A percentile compares a stretch with the other conserved stretches of the same genome.
Evolutionary conservation across 2,329 filamentous ascomycete species (phyloP).

Genomic region (Nakataea oryzae): DNA sequence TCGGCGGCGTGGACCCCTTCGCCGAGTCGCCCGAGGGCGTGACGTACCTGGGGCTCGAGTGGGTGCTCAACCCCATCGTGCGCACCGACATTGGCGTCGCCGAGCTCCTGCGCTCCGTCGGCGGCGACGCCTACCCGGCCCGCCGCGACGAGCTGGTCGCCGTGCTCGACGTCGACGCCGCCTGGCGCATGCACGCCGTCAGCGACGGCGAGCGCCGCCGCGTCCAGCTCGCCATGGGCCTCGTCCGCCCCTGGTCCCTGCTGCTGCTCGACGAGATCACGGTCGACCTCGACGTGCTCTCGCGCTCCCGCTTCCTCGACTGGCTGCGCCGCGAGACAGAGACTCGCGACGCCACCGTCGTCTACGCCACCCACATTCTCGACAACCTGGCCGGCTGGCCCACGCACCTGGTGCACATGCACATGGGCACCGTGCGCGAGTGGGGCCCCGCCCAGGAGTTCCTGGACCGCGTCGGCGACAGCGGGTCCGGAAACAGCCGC

Average conservation of each 20-base stretch:
- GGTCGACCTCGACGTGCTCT: slow-evolving; percentile 86
- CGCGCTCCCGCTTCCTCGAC: slow-evolving; percentile 69
- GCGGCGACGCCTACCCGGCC: slow-evolving; percentile 71
- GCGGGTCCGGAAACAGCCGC: slow-evolving; percentile 61
- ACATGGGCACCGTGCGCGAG: slow-evolving; percentile 76
- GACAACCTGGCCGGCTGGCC: slow-evolving; percentile 95
- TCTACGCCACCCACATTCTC: slow-evolving; percentile 95
- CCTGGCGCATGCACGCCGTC: slow-evolving; percentile 94
- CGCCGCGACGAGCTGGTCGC: slow-evolving; percentile 77
- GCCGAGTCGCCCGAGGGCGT: slow-evolving; percentile 82
- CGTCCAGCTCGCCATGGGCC: slow-evolving; percentile 92
- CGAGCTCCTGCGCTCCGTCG: slow-evolving; percentile 75
- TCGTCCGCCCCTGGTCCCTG: slow-evolving; percentile 84
- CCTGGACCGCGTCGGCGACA: slow-evolving; percentile 27
- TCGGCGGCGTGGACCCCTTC: slow-evolving; percentile 86
- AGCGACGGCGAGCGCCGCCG: slow-evolving; percentile 84
- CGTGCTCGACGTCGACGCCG: slow-evolving; percentile 84
- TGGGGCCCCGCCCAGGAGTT: slow-evolving; percentile 69
- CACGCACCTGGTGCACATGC: slow-evolving; percentile 93
- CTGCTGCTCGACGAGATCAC: slow-evolving; percentile 93
- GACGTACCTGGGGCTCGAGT: slow-evolving; percentile 93
- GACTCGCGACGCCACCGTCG: slow-evolving; percentile 72
- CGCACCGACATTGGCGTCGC: slow-evolving; percentile 87
- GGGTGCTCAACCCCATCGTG: slow-evolving; percentile 95
- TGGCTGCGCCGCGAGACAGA: slow-evolving; percentile 87